Evolutionary conservation across 1,284 basidiomycete species (phyloP).

Genomic region (Ustilago cynodontis): DNA sequence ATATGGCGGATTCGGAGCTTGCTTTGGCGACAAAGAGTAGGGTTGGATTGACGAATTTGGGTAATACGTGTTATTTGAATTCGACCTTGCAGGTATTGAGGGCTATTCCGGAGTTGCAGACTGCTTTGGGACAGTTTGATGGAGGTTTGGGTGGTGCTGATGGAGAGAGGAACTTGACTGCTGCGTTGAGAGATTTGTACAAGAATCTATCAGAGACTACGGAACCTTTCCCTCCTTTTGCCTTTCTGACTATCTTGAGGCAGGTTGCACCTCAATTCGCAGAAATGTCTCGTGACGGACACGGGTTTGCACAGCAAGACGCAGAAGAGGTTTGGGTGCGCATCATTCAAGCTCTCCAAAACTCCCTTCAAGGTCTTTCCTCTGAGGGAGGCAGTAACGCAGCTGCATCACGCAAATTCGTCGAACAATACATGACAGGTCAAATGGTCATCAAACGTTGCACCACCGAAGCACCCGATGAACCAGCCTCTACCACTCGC

Average conservation of each 20-base stretch:
- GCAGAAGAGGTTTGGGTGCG: constrained; percentile 95
- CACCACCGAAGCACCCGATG: constrained; percentile 79
- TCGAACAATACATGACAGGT: constrained; percentile 87
- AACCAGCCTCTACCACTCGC: constrained; percentile 76
- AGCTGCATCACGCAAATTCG: constrained; percentile 72
- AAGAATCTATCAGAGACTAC: constrained; percentile 80
- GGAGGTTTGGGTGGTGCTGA: constrained; percentile 53
- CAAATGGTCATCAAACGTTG: constrained; percentile 80
- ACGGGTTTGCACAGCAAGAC: constrained; percentile 87
- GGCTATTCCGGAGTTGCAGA: constrained; percentile 86
- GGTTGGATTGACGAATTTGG: constrained; percentile 71
- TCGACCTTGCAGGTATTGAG: constrained; percentile 91
- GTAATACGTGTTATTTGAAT: constrained; percentile 97
- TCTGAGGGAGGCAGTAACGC: constrained; percentile 6
- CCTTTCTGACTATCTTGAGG: constrained; percentile 79
- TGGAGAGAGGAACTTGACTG: constrained; percentile 71
- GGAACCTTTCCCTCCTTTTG: constrained; percentile 81
- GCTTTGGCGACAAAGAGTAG: constrained; percentile 76
- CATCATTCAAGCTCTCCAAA: constrained; percentile 82
- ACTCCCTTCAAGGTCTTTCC: constrained; percentile 71
- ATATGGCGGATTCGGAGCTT: constrained; percentile 85
- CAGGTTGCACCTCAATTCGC: constrained; percentile 91
- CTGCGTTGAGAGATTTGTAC: constrained; percentile 81
- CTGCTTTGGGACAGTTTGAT: constrained; percentile 56
- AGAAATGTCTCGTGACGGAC: constrained; percentile 74